Evolutionary conservation across 345 rosid species (phyloP).

Genomic region (Heritiera littoralis): DNA sequence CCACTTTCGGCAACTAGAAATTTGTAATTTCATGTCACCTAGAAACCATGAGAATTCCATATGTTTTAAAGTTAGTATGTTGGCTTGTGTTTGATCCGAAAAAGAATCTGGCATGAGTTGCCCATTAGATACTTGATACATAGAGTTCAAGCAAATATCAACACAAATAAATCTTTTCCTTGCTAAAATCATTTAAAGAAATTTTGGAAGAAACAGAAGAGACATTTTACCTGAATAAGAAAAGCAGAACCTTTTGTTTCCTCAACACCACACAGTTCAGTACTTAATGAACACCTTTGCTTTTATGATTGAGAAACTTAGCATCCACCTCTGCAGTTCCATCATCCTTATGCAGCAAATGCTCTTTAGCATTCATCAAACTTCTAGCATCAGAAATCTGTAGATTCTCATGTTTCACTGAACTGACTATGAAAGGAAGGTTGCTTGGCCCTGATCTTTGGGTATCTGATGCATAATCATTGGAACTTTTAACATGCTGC

Average conservation of each 20-base stretch:
- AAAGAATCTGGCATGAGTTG: neutral
- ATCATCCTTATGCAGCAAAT: conserved; percentile 31
- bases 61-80: neutral
- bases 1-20: neutral
- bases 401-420: conserved; percentile 34
- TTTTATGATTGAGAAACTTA: conserved; percentile 26
- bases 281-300: conserved; percentile 28
- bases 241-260: conserved; percentile 75
- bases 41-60: no score
- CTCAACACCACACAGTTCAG: conserved; percentile 40
- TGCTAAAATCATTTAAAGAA: neutral
- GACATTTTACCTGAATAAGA: conserved; percentile 60
- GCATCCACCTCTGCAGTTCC: conserved; percentile 23
- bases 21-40: no score
- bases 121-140: neutral
- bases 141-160: neutral
- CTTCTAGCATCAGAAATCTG: conserved; percentile 27
- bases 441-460: conserved; percentile 33
- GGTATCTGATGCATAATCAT: conserved; percentile 24
- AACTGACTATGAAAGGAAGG: conserved; percentile 30
- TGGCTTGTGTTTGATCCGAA: neutral
- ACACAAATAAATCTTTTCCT: neutral
- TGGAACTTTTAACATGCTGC: conserved; percentile 20
- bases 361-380: conserved; percentile 37
- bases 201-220: neutral